These are phyloP conservation scores for Mallotus japonicus DNA, from an alignment of 441 rosid genomes.

Conservation along the genomic window DNA sequence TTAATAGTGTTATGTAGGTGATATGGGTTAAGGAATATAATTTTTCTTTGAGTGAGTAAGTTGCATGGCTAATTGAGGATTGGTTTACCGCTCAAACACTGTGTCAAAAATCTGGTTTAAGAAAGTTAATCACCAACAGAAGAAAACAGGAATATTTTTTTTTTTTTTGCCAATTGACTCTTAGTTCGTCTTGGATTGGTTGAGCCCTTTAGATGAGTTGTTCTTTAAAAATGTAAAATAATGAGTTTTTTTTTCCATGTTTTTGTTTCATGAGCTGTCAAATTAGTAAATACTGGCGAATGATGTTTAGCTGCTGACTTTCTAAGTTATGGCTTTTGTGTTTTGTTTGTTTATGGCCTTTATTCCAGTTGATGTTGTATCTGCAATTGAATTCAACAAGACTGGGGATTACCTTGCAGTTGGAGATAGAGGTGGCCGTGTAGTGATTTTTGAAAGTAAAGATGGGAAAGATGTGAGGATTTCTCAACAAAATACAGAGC, in stretches of 20 bases:
- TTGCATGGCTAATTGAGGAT: too few relatives aligned
- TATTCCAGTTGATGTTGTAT: conserved; percentile 45
- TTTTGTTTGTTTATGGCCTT: too few relatives aligned
- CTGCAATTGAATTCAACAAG: conserved; percentile 56
- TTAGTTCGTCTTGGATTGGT: background rate
- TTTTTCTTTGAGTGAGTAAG: too few relatives aligned
- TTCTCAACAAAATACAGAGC: background rate
- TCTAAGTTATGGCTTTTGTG: background rate
- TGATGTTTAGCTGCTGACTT: background rate
- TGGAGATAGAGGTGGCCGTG: conserved; percentile 68
- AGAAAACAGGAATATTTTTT: too few relatives aligned
- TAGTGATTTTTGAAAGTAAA: conserved; percentile 50
- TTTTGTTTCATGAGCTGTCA: too few relatives aligned
- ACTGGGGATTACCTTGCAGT: conserved; percentile 63
- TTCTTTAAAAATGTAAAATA: too few relatives aligned
- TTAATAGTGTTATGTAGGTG: background rate
- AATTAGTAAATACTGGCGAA: background rate
- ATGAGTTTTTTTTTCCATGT: too few relatives aligned
- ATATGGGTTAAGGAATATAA: background rate
- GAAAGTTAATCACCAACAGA: too few relatives aligned
- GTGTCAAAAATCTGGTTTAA: too few relatives aligned
- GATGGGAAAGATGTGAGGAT: conserved; percentile 40
- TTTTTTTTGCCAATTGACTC: too few relatives aligned
- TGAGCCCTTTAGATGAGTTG: background rate
- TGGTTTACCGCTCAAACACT: too few relatives aligned